Conservation (phyloP, 257 asterid species). For the Nicotiana otophora region DNA sequence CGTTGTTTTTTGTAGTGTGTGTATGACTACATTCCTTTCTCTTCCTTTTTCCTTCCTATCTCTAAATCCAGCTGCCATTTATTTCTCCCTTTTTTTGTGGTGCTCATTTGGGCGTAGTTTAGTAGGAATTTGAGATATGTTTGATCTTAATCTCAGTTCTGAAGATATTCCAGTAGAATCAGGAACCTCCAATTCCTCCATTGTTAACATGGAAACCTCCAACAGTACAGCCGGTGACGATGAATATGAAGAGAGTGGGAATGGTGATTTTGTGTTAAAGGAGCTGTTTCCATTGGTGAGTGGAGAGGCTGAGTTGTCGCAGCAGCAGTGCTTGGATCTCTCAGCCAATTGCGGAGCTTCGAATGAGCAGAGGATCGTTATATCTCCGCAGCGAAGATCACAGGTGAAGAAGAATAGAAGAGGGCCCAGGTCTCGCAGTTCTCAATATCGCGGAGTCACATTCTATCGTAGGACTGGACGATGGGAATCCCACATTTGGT, state of each 20-base stretch:
- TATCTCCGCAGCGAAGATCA: slow-evolving; percentile 43
- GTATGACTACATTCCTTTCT: slow-evolving; percentile 34
- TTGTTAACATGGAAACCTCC: slow-evolving; percentile 57
- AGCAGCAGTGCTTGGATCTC: slow-evolving; percentile 35
- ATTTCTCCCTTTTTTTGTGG: neutral
- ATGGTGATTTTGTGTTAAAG: slow-evolving; percentile 32
- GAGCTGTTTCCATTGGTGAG: slow-evolving; percentile 52
- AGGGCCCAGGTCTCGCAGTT: slow-evolving; percentile 95
- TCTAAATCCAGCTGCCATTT: neutral
- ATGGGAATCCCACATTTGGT: slow-evolving; percentile 99
- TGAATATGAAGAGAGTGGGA: slow-evolving; percentile 34
- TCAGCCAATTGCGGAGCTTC: slow-evolving; percentile 30
- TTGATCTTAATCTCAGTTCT: slow-evolving; percentile 54
- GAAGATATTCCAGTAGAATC: slow-evolving; percentile 30
- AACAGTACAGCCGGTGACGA: slow-evolving; percentile 66
- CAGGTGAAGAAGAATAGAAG: slow-evolving; percentile 78
- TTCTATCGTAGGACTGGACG: slow-evolving; percentile 93
- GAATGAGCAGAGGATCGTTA: slow-evolving; percentile 30
- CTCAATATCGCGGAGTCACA: slow-evolving; percentile 97
- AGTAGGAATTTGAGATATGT: slow-evolving; percentile 25
- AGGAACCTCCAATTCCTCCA: slow-evolving; percentile 70
- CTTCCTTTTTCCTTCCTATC: slow-evolving; percentile 26
- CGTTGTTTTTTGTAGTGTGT: neutral
- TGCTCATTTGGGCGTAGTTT: neutral
- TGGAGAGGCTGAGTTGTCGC: slow-evolving; percentile 16